phyloP scores from a whole-genome alignment of 169 alveolate genomes.

The Plasmodium adleri region DNA sequence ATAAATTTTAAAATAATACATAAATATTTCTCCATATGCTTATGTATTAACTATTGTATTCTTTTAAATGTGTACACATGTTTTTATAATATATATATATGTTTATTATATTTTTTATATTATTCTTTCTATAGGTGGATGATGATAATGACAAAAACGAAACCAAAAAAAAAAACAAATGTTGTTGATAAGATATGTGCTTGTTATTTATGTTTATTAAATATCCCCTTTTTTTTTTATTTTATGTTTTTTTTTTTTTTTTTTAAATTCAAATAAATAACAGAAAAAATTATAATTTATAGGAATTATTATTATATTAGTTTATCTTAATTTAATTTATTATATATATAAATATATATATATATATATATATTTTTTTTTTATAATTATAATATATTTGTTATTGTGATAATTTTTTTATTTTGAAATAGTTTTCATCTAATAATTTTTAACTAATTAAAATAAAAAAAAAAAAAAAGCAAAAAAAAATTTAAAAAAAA shows the following conservation, averaged over 20 bases:
- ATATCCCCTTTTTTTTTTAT: not conserved
- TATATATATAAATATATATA: too few species aligned
- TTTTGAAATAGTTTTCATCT: constrained; percentile 52
- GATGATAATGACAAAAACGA: constrained; percentile 58
- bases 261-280: constrained; percentile 42
- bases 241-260: constrained; percentile 41
- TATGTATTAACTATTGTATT: not conserved
- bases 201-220: too few species aligned
- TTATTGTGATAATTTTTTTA: constrained; percentile 64
- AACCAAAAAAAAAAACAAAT: constrained; percentile 37
- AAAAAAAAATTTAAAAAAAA: too few species aligned
- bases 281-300: too few species aligned
- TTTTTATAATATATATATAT: too few species aligned
- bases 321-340: too few species aligned
- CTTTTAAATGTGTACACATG: too few species aligned
- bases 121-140: constrained; percentile 37
- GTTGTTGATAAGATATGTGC: too few species aligned
- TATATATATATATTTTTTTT: too few species aligned
- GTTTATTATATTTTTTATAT: constrained; percentile 7
- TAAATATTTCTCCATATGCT: not conserved
- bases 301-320: constrained; percentile 11
- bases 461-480: too few species aligned
- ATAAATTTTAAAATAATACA: not conserved
- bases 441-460: constrained; percentile 39
- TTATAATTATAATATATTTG: too few species aligned